Conservation (phyloP, 2,329 filamentous ascomycete species). For the Pseudogymnoascus sp. region DNA sequence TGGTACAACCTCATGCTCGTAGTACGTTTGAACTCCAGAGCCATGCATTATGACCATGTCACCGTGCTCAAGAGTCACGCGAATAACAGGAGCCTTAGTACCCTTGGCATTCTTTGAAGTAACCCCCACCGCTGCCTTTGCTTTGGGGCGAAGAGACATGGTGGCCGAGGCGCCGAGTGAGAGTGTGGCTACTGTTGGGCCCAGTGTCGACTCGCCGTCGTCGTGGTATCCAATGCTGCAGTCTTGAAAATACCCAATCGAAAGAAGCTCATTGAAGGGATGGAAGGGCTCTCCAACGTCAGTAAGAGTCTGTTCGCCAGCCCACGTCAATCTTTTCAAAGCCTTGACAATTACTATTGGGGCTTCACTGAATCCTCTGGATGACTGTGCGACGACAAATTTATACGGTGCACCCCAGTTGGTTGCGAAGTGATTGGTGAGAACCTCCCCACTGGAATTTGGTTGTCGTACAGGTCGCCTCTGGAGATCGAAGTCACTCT, state of each 20-base stretch:
- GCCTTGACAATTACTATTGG: slow-evolving; percentile 42
- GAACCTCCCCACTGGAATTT: slow-evolving; percentile 33
- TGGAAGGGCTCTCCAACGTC: slow-evolving; percentile 19
- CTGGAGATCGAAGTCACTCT: slow-evolving; percentile 38
- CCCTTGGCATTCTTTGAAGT: slow-evolving; percentile 28
- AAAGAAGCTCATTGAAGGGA: slow-evolving; percentile 57
- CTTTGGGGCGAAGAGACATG: slow-evolving; percentile 54
- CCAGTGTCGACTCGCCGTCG: slow-evolving; percentile 57
- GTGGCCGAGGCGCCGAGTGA: slow-evolving; percentile 51
- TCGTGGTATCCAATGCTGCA: slow-evolving; percentile 58
- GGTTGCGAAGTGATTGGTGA: slow-evolving; percentile 45
- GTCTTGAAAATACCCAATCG: slow-evolving; percentile 54
- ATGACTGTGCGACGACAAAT: slow-evolving; percentile 50
- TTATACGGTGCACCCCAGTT: slow-evolving; percentile 56
- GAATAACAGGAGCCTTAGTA: slow-evolving; percentile 29
- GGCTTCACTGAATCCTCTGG: slow-evolving; percentile 42
- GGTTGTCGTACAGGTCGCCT: slow-evolving; percentile 33
- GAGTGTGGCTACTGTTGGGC: slow-evolving; percentile 54
- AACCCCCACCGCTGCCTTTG: slow-evolving; percentile 23
- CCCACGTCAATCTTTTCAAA: slow-evolving; percentile 49
- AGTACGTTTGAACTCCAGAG: slow-evolving; percentile 48
- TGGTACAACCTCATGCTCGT: slow-evolving; percentile 51
- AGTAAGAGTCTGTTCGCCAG: slow-evolving; percentile 36
- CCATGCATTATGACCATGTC: slow-evolving; percentile 61
- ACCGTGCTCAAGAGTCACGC: slow-evolving; percentile 48